phyloP scores from a whole-genome alignment of 2,329 filamentous ascomycete genomes.

The Sclerotinia minor region DNA sequence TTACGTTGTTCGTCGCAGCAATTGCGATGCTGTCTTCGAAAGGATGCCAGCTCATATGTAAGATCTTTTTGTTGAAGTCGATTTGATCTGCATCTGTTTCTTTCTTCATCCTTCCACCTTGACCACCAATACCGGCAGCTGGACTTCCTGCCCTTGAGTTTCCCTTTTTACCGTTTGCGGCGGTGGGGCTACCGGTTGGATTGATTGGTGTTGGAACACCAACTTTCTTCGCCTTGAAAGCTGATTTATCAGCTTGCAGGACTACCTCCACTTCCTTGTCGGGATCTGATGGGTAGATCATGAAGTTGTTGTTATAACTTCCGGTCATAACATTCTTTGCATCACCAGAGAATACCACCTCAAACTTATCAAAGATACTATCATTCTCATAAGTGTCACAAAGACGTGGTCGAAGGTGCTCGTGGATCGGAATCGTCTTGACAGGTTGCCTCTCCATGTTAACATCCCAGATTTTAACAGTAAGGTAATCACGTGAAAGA shows the following conservation, averaged over 20 bases:
- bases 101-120: conserved; percentile 94
- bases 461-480: conserved; percentile 99
- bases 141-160: conserved; percentile 87
- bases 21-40: conserved; percentile 99
- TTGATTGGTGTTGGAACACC: conserved; percentile 98
- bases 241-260: conserved; percentile 95
- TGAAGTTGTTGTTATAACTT: conserved; percentile 99
- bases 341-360: conserved; percentile 97
- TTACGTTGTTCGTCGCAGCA: conserved; percentile 98
- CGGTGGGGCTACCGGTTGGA: conserved; percentile 68
- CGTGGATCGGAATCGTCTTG: conserved; percentile 98
- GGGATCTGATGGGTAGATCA: conserved; percentile 98
- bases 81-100: conserved; percentile 99
- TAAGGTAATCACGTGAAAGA: conserved; percentile 94
- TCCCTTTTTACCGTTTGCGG: conserved; percentile 78
- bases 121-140: conserved; percentile 68
- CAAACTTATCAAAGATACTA: conserved; percentile 99
- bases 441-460: conserved; percentile 98
- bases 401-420: conserved; percentile 87
- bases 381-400: conserved; percentile 99
- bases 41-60: conserved; percentile 99
- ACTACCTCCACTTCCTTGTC: conserved; percentile 97
- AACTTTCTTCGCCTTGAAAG: conserved; percentile 99
- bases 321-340: conserved; percentile 99
- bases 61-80: conserved; percentile 99